These are phyloP conservation scores for Mycena alexandri DNA, from an alignment of 768 basidiomycete genomes.

Conservation along the genomic window DNA sequence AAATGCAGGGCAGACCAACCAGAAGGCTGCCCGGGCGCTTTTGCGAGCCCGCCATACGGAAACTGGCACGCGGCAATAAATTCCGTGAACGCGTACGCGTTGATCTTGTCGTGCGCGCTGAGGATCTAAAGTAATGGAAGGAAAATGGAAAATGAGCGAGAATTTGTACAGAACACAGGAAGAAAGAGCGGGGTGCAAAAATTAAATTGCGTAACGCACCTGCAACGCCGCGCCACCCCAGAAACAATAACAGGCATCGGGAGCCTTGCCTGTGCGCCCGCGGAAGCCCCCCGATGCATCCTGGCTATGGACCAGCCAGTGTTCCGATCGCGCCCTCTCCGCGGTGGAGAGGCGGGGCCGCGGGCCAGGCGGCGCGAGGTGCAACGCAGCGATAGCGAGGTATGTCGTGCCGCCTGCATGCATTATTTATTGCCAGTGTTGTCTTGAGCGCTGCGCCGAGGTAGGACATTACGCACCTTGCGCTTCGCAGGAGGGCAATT, in stretches of 20 bases:
- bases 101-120: slow-evolving; percentile 67
- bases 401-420: slow-evolving; percentile 91
- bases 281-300: slow-evolving; percentile 81
- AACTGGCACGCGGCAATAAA: slow-evolving; percentile 88
- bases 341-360: slow-evolving; percentile 46
- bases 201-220: slow-evolving; percentile 58
- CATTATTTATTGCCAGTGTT: neutral
- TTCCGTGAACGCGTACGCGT: slow-evolving; percentile 63
- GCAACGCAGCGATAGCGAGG: slow-evolving; percentile 84
- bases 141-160: neutral
- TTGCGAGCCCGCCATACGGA: slow-evolving; percentile 89
- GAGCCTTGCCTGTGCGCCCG: slow-evolving; percentile 88
- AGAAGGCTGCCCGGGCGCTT: slow-evolving; percentile 82
- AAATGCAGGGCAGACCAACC: slow-evolving; percentile 47
- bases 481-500: slow-evolving; percentile 85
- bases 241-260: slow-evolving; percentile 96
- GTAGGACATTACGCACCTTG: slow-evolving; percentile 68
- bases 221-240: slow-evolving; percentile 90
- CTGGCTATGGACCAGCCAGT: slow-evolving; percentile 87
- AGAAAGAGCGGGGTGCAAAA: neutral
- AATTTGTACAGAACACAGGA: too few species aligned
- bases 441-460: neutral
- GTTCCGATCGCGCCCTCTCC: slow-evolving; percentile 68
- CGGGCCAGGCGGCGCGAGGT: slow-evolving; percentile 58
- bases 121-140: slow-evolving; percentile 80